These are phyloP conservation scores for Dothistroma pini DNA, from an alignment of 2,329 filamentous ascomycete species.

Conservation along the genomic window DNA sequence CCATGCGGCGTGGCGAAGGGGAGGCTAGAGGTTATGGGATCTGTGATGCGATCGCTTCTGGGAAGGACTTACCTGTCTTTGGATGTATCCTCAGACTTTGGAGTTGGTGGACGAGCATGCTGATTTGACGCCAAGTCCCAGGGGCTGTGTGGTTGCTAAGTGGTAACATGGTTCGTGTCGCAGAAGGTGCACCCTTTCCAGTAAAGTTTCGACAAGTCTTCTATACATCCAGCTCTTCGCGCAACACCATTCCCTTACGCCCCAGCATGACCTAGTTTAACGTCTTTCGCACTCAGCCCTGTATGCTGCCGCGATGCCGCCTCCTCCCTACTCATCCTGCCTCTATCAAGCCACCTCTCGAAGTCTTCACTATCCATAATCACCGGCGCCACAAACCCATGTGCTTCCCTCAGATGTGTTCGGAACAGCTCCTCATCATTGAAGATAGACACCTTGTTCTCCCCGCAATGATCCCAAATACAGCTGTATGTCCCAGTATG, in stretches of 20 bases:
- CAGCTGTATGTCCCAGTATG: not conserved
- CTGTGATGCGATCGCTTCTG: not conserved
- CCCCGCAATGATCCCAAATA: constrained; percentile 8
- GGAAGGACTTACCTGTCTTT: not conserved
- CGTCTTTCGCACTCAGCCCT: not conserved
- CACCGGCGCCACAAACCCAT: not conserved
- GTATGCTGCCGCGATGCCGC: not conserved
- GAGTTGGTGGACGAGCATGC: not conserved
- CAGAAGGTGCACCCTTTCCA: not conserved
- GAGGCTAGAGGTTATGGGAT: not conserved
- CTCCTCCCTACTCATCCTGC: not conserved
- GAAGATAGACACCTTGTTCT: not conserved
- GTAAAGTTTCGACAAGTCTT: not conserved
- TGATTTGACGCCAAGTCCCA: not conserved
- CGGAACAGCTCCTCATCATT: not conserved
- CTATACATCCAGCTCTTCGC: not conserved
- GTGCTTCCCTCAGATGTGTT: not conserved
- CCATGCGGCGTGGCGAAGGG: not conserved
- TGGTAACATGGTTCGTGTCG: no score
- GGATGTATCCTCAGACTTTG: not conserved
- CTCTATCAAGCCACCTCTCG: constrained; percentile 7
- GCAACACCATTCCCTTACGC: not conserved
- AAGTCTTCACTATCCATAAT: constrained; percentile 1
- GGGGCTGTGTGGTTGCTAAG: not conserved
- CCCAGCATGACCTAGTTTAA: not conserved